Evolutionary conservation across 163 green algal genomes (phyloP).

Genomic region (Chlorella variabilis): DNA sequence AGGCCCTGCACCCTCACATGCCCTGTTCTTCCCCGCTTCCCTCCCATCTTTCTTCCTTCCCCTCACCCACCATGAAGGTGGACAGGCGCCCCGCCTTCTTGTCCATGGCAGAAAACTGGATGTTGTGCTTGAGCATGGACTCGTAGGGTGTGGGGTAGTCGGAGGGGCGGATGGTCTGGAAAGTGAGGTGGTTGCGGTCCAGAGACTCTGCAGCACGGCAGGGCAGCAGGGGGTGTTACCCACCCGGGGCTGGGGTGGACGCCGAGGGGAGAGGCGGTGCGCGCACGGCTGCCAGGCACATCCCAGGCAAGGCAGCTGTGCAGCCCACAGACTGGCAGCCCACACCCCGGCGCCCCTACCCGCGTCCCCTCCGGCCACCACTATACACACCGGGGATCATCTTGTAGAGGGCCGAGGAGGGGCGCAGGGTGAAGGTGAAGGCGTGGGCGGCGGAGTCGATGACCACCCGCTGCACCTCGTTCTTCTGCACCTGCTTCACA

Average conservation of each 20-base stretch:
- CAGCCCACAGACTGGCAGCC: too few species aligned
- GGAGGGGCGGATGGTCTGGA: conserved; percentile 69
- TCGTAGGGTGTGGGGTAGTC: conserved; percentile 83
- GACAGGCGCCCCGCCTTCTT: conserved; percentile 61
- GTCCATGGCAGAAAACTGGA: conserved; percentile 76
- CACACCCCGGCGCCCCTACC: too few species aligned
- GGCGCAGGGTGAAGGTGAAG: conserved; percentile 67
- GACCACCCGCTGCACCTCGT: conserved; percentile 71
- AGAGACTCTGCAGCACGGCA: conserved; percentile 9
- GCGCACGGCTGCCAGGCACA: too few species aligned
- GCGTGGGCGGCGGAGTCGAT: conserved; percentile 65
- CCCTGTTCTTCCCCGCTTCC: too few species aligned
- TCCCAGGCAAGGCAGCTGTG: too few species aligned
- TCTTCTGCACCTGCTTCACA: conserved; percentile 61
- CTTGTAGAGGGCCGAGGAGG: conserved; percentile 40
- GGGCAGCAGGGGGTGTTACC: neutral
- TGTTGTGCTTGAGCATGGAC: conserved; percentile 65
- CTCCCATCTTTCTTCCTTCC: too few species aligned
- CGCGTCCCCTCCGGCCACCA: too few species aligned
- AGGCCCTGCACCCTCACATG: too few species aligned
- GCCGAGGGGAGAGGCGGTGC: too few species aligned
- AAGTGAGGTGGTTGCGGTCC: conserved; percentile 55
- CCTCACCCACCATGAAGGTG: conserved; percentile 70
- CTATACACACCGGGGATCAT: conserved; percentile 8
- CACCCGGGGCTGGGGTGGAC: too few species aligned